Evolutionary conservation across 345 rosid species (phyloP), one percentile per base, ranked within the genome.

Genomic region (Punica granatum): DNA sequence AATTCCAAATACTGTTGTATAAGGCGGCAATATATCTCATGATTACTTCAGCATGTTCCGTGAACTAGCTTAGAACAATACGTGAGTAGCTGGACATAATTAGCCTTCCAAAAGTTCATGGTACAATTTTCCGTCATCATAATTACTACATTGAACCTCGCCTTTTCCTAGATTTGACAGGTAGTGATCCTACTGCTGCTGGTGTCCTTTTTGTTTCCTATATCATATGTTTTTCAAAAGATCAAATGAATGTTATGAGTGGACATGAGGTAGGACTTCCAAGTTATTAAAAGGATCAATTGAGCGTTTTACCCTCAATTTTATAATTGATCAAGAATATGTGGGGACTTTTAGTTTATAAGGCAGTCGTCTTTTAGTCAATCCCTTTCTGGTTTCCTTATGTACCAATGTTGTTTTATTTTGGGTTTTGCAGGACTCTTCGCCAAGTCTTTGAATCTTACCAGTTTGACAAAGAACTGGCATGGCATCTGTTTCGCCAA

Each of bases 401-500:
- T 7, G 7, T 23, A 26, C 60, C 31, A 26, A 56, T 21, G 8
- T 49, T 18, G 23, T 49, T 56, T 10, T 10, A 56, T 30, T 56
- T 2, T 26, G 60, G 14, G 14, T 71, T 66, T 46, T 75, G 74
- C 73, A 93, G 98, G 89, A 90, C 97, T 76, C 96, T 93, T 43
- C 92, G 83, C 60, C 94, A 93, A 75, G 80, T 61, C 74, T 88
- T 93, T 77, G 97, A 93, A 74, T 93, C 97, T 35, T 88, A 88
- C 65, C 92, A 90, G 73, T 87, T 87, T 70, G 96, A 90, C 82
- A 79, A 93, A 72, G 90, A 90, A 66, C 64, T 49, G 49, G 96
- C 90, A 11, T 93, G 97, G 98, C 97, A 90, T 76, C 77, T 75
- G 66, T 84, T 77, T 81, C 98, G 90, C 58, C 97, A 93, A 85